Conservation (phyloP, 345 rosid genomes). For the Mangifera indica region DNA sequence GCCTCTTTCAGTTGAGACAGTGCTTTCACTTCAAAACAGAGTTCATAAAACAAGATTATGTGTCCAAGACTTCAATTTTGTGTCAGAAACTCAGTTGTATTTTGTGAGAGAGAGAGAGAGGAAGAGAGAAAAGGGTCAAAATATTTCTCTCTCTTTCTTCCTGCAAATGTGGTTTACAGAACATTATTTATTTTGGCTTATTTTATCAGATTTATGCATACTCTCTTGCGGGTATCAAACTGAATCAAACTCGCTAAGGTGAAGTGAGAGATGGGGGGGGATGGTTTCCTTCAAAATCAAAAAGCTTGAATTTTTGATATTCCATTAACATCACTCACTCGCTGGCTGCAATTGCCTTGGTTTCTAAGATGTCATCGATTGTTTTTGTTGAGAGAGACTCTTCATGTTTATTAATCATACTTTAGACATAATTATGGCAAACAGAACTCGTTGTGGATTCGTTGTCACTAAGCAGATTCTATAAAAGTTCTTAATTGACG, state of each 20-base stretch:
- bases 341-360: slow-evolving; percentile 14
- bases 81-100: slow-evolving; percentile 20
- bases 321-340: not conserved
- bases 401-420: not conserved
- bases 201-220: slow-evolving; percentile 9
- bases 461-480: not conserved
- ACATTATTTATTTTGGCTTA: slow-evolving; percentile 23
- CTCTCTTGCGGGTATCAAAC: slow-evolving; percentile 10
- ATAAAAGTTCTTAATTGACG: not conserved
- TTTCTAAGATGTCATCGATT: slow-evolving; percentile 33
- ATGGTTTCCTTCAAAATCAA: no score
- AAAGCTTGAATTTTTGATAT: not conserved
- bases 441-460: not conserved
- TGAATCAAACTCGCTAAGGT: not conserved
- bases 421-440: slow-evolving; percentile 16
- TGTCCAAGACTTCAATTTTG: slow-evolving; percentile 32
- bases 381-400: not conserved
- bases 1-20: not conserved
- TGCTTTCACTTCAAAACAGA: slow-evolving; percentile 7
- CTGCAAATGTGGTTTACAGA: slow-evolving; percentile 14
- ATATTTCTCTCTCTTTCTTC: not conserved
- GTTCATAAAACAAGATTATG: not conserved
- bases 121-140: slow-evolving; percentile 12
- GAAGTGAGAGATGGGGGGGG: no score
- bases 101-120: slow-evolving; percentile 8